A percentile compares a stretch with the other conserved stretches of the same genome.
Evolutionary conservation across 177 flowering plant genomes (phyloP).

Genomic region (Vitis hybrid): DNA sequence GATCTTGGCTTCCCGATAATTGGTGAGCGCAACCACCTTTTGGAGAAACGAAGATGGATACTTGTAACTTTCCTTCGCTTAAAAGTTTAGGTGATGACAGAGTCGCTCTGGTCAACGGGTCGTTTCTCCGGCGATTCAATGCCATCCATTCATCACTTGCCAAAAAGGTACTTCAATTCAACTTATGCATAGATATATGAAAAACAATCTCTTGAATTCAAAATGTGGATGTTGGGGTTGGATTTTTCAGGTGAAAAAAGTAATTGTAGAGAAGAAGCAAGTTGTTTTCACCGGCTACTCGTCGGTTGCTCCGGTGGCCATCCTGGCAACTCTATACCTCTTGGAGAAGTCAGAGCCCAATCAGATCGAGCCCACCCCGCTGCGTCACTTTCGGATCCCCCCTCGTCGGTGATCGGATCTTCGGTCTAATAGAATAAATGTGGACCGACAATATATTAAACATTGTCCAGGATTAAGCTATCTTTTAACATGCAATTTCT

Average conservation of each 20-base stretch:
- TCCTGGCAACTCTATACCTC: conserved; percentile 62
- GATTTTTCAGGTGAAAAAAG: conserved; percentile 54
- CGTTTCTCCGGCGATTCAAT: conserved; percentile 48
- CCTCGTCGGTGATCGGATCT: conserved; percentile 51
- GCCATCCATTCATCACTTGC: conserved; percentile 24
- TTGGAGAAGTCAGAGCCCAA: conserved; percentile 34
- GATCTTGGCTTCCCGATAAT: conserved; percentile 42
- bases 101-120: conserved; percentile 45
- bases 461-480: no score
- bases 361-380: conserved; percentile 13
- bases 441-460: no score
- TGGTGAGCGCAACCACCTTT: conserved; percentile 44
- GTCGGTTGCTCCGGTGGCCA: conserved; percentile 68
- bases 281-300: conserved; percentile 83
- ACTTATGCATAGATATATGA: no score
- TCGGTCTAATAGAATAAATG: conserved; percentile 5
- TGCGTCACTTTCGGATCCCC: conserved; percentile 90
- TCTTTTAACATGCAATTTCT: no score
- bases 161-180: conserved; percentile 36
- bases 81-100: conserved; percentile 40
- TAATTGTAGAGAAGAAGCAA: conserved; percentile 37
- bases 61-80: conserved; percentile 44
- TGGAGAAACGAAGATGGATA: conserved; percentile 37
- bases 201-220: no score
- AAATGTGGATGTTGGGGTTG: background rate